Conservation (phyloP, 495 filamentous ascomycete species). For the Darksidea phi region DNA sequence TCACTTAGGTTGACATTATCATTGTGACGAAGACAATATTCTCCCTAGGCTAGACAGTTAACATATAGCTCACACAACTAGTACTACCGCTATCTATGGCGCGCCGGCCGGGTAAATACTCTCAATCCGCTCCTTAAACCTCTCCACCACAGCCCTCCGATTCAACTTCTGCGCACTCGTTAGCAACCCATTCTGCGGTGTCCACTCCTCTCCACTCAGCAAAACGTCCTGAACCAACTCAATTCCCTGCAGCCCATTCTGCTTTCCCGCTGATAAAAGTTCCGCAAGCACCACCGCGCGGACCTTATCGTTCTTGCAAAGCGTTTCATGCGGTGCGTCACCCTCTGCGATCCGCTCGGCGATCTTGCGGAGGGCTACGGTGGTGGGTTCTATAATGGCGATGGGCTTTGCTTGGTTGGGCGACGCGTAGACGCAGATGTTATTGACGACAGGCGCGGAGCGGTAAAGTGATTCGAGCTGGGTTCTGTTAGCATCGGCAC, state of each 20-base stretch:
- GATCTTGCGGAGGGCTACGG: conserved; percentile 79
- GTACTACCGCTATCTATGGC: too few species aligned
- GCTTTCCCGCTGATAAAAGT: conserved; percentile 70
- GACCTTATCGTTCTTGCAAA: conserved; percentile 81
- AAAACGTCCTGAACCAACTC: conserved; percentile 93
- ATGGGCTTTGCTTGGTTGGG: conserved; percentile 77
- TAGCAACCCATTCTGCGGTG: conserved; percentile 90
- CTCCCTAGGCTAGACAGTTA: too few species aligned
- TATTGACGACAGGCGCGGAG: conserved; percentile 76
- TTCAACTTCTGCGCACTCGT: too few species aligned
- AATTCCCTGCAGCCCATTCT: conserved; percentile 74
- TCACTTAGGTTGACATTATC: too few species aligned
- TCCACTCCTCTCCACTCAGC: conserved; percentile 95
- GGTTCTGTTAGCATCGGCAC: too few species aligned
- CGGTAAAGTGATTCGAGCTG: conserved; percentile 96
- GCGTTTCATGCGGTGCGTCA: conserved; percentile 68
- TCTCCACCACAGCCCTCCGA: too few species aligned
- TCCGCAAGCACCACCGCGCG: conserved; percentile 76
- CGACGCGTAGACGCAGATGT: conserved; percentile 94
- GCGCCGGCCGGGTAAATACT: too few species aligned
- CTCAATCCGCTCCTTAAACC: too few species aligned
- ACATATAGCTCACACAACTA: too few species aligned
- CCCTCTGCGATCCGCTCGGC: conserved; percentile 70
- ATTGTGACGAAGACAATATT: too few species aligned
- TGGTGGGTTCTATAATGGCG: conserved; percentile 89